A percentile compares a stretch with the other conserved stretches of the same genome.
These are phyloP conservation scores for Gaeumannomyces sp. DNA, from an alignment of 2,329 filamentous ascomycete species.

Conservation along the genomic window DNA sequence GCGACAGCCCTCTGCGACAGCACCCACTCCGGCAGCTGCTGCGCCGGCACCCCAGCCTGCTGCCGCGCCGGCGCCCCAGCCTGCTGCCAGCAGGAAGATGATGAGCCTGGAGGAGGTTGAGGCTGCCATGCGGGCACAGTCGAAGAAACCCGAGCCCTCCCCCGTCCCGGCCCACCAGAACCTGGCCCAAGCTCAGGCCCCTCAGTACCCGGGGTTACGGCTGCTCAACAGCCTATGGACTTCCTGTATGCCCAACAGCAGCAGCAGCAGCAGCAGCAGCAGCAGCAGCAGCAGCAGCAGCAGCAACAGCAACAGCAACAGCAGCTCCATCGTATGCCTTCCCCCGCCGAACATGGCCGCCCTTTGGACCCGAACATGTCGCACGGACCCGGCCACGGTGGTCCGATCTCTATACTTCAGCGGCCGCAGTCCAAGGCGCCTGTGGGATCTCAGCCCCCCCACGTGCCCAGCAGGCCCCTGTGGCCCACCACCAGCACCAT, in stretches of 20 bases:
- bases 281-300: conserved; percentile 16
- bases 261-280: conserved; percentile 6
- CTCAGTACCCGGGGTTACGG: neutral
- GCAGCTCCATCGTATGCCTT: neutral
- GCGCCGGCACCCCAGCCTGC: conserved; percentile 27
- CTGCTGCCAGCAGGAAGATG: conserved; percentile 59
- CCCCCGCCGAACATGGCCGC: neutral
- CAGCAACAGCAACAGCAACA: neutral
- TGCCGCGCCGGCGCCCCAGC: conserved; percentile 27
- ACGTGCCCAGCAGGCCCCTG: neutral
- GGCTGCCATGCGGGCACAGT: conserved; percentile 75
- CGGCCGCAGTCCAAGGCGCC: conserved; percentile 41
- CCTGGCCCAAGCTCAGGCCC: conserved; percentile 12
- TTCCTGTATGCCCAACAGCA: conserved; percentile 17
- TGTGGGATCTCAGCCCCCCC: conserved; percentile 13
- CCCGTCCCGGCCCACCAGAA: conserved; percentile 25
- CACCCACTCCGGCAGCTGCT: conserved; percentile 26
- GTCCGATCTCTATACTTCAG: conserved; percentile 47
- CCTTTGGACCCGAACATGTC: neutral
- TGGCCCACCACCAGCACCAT: conserved; percentile 19
- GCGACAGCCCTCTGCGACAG: conserved; percentile 32
- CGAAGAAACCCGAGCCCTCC: conserved; percentile 42
- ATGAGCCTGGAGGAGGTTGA: conserved; percentile 97
- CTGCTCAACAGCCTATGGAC: conserved; percentile 16
- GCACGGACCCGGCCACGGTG: conserved; percentile 26